phyloP scores from a whole-genome alignment of 441 rosid species.

The Gossypium schwendimanii region DNA sequence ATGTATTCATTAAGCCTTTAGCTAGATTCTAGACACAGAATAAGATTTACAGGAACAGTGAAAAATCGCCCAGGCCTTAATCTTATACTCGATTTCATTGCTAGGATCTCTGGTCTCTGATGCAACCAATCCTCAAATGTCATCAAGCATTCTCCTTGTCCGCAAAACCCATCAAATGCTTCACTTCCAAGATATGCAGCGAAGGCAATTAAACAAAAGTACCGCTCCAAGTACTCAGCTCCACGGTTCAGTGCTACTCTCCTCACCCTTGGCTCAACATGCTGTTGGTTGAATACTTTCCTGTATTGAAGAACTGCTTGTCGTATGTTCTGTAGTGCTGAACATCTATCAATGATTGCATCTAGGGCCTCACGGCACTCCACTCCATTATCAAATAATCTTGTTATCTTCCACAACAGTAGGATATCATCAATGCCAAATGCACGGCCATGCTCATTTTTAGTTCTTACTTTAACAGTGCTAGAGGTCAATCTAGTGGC shows the following conservation, averaged over 20 bases:
- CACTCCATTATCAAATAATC: conserved; percentile 84
- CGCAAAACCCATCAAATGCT: conserved; percentile 85
- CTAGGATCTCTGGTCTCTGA: conserved; percentile 93
- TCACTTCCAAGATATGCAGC: conserved; percentile 98
- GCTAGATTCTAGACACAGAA: conserved; percentile 10
- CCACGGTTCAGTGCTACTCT: conserved; percentile 90
- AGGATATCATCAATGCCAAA: conserved; percentile 95
- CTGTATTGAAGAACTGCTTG: conserved; percentile 86
- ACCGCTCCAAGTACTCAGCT: conserved; percentile 93
- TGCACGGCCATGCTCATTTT: conserved; percentile 47
- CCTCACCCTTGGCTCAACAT: conserved; percentile 85
- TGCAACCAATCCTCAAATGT: conserved; percentile 86
- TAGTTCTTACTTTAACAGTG: conserved; percentile 30
- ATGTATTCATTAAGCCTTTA: not conserved
- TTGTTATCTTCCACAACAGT: conserved; percentile 83
- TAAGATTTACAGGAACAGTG: conserved; percentile 67
- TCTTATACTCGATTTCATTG: conserved; percentile 97
- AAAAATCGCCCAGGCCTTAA: conserved; percentile 90
- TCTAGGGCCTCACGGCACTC: conserved; percentile 94
- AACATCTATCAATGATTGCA: conserved; percentile 90
- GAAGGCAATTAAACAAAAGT: conserved; percentile 89
- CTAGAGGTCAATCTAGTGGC: conserved; percentile 30
- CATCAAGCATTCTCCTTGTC: conserved; percentile 70
- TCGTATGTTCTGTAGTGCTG: conserved; percentile 94
- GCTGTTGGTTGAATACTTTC: conserved; percentile 86